Evolutionary conservation across 306 rosid genomes (phyloP).

Genomic region (Malus fusca): DNA sequence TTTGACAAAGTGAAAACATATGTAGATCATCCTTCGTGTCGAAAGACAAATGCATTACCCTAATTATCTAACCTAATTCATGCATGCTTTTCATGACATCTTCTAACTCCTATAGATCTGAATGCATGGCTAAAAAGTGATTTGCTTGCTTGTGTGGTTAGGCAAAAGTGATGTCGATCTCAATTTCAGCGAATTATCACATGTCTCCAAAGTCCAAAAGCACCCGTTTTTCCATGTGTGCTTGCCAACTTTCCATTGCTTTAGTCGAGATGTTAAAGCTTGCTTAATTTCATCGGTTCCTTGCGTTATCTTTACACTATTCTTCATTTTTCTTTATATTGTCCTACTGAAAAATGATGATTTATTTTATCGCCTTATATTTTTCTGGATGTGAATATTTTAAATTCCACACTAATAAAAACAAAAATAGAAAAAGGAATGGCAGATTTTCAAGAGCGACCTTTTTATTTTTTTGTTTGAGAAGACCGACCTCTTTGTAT

Average conservation of each 20-base stretch:
- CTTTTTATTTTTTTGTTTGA: background rate
- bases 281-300: background rate
- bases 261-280: background rate
- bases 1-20: too few relatives aligned
- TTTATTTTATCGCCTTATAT: background rate
- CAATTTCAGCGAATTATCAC: background rate
- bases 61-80: too few relatives aligned
- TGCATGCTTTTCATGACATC: too few relatives aligned
- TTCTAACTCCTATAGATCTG: too few relatives aligned
- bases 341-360: background rate
- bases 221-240: background rate
- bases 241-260: background rate
- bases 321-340: background rate
- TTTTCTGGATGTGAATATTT: background rate
- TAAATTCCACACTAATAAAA: background rate
- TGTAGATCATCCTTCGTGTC: too few relatives aligned
- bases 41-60: too few relatives aligned
- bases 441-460: slow-evolving; percentile 10
- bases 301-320: slow-evolving; percentile 4
- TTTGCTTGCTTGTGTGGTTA: background rate
- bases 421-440: background rate
- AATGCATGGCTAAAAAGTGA: too few relatives aligned
- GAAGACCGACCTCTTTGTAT: background rate
- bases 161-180: background rate
- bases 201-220: background rate